phyloP scores from a whole-genome alignment of 164 flowering plant species.

The Chimonanthus praecox region DNA sequence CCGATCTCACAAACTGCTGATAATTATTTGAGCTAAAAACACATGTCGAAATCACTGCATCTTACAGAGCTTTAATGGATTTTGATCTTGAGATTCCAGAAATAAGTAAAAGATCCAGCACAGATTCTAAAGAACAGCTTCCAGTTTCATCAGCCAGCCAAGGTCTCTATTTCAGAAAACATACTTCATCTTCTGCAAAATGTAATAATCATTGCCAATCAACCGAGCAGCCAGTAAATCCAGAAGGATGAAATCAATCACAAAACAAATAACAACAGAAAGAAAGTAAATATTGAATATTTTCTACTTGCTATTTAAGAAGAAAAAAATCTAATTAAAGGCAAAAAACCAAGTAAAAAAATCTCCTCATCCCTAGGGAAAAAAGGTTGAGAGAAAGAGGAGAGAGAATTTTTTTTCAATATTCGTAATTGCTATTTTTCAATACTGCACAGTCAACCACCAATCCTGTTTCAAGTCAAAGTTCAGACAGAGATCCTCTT shows the following conservation, averaged over 20 bases:
- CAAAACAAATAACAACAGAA: not conserved
- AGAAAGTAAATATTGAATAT: not conserved
- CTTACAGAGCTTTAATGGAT: not conserved
- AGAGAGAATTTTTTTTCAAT: no score
- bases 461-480: no score
- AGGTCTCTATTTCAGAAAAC: not conserved
- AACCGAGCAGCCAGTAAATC: not conserved
- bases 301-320: no score
- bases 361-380: not conserved
- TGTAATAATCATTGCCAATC: not conserved
- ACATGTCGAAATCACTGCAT: not conserved
- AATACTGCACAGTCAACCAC: no score
- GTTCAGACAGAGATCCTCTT: no score
- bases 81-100: slow-evolving; percentile 1
- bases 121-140: not conserved
- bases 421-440: no score
- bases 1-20: not conserved
- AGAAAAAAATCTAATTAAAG: not conserved
- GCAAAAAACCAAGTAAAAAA: not conserved
- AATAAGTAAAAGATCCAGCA: not conserved
- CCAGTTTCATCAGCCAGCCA: slow-evolving; percentile 2
- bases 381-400: no score
- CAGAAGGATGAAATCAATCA: no score
- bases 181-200: slow-evolving; percentile 6
- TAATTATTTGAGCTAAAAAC: not conserved